phyloP scores from a whole-genome alignment of 306 rosid species.

The Mimosa pudica region DNA sequence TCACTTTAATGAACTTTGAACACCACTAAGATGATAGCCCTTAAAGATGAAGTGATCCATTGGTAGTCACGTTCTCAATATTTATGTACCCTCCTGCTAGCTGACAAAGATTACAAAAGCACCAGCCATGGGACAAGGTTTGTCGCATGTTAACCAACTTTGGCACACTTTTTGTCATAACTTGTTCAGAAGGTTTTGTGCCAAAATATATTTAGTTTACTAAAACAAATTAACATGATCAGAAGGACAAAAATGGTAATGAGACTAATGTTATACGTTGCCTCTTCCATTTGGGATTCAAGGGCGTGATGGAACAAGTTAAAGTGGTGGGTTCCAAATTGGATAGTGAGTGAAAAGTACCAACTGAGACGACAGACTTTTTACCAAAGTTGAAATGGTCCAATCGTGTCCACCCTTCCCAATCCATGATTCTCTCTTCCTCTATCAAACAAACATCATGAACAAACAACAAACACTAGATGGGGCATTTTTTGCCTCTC shows the following conservation, averaged over 20 bases:
- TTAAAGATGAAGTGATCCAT: background rate
- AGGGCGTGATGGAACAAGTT: slow-evolving; percentile 4
- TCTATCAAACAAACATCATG: slow-evolving; percentile 3
- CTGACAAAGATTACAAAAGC: background rate
- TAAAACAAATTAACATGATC: background rate
- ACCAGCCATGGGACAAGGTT: background rate
- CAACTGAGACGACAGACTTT: slow-evolving; percentile 14
- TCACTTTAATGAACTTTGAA: background rate
- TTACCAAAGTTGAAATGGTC: slow-evolving; percentile 4
- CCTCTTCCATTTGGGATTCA: background rate
- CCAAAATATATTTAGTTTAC: background rate
- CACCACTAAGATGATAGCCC: background rate
- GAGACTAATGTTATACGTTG: background rate
- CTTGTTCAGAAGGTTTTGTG: background rate
- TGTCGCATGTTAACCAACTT: background rate
- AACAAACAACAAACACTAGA: background rate
- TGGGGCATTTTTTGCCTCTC: slow-evolving; percentile 8
- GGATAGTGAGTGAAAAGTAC: slow-evolving; percentile 7
- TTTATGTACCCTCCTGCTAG: background rate
- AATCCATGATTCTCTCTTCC: background rate
- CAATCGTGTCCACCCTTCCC: background rate
- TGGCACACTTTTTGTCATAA: background rate
- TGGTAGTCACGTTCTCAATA: background rate
- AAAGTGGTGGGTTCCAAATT: slow-evolving; percentile 18
- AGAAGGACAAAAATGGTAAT: background rate